phyloP scores from a whole-genome alignment of 768 basidiomycete species.

The Leucocoprinus birnbaumii region DNA sequence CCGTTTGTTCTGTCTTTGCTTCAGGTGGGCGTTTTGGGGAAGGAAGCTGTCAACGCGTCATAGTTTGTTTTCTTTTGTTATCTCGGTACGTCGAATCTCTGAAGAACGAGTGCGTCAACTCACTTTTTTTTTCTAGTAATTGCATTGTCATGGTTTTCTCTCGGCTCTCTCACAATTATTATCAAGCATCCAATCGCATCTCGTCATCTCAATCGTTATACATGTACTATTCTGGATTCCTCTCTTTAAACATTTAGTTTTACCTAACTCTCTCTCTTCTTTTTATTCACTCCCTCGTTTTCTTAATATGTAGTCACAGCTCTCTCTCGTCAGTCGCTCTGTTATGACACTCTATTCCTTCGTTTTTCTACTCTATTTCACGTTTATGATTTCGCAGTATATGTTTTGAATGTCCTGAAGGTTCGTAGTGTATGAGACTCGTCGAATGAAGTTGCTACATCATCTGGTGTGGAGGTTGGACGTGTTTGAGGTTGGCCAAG shows the following conservation, averaged over 20 bases:
- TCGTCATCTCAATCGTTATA: slow-evolving; percentile 7
- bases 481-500: neutral
- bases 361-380: slow-evolving; percentile 14
- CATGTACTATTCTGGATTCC: slow-evolving; percentile 7
- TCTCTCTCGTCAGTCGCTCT: neutral
- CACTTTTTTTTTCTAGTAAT: neutral
- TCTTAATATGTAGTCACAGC: slow-evolving; percentile 8
- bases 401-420: slow-evolving; percentile 3
- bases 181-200: slow-evolving; percentile 4
- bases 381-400: slow-evolving; percentile 13
- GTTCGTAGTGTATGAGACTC: neutral
- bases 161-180: slow-evolving; percentile 8
- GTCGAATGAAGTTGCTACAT: neutral
- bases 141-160: slow-evolving; percentile 4
- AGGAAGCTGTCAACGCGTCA: slow-evolving; percentile 23
- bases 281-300: neutral
- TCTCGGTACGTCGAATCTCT: neutral
- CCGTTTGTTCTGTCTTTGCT: slow-evolving; percentile 68
- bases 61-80: slow-evolving; percentile 2
- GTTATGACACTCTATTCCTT: slow-evolving; percentile 1
- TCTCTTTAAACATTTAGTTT: neutral
- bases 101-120: neutral
- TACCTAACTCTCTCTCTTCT: slow-evolving; percentile 1
- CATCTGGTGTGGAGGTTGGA: too few relatives aligned
- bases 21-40: slow-evolving; percentile 43